phyloP scores from a whole-genome alignment of 257 asterid species.

The Petrea volubilis region DNA sequence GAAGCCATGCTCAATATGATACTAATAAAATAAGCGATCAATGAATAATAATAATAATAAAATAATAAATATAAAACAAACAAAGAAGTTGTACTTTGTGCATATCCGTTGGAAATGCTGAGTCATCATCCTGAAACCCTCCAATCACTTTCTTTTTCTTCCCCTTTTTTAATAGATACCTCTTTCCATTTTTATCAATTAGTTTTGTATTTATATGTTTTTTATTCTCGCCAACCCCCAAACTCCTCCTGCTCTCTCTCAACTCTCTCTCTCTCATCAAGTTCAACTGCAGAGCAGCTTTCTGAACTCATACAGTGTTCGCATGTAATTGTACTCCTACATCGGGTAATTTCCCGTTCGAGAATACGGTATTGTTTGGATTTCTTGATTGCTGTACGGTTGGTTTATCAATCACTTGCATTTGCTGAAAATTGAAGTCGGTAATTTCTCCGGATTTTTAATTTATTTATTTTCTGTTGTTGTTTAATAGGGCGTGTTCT shows the following conservation, averaged over 20 bases:
- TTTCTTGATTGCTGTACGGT: not conserved
- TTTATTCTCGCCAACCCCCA: not conserved
- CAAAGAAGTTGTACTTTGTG: not conserved
- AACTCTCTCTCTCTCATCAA: not conserved
- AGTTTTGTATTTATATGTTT: not conserved
- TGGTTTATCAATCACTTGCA: slow-evolving; percentile 10
- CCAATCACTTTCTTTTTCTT: not conserved
- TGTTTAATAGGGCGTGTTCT: not conserved
- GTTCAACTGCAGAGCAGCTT: slow-evolving; percentile 3
- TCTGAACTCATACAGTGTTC: not conserved
- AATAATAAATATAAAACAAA: not conserved
- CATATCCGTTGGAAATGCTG: slow-evolving; percentile 4
- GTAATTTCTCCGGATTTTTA: not conserved
- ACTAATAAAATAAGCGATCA: no score
- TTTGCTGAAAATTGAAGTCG: slow-evolving; percentile 8
- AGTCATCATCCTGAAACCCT: not conserved
- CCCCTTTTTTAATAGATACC: not conserved
- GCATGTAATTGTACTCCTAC: slow-evolving; percentile 23
- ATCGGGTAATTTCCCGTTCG: slow-evolving; percentile 9
- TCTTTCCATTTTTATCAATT: not conserved
- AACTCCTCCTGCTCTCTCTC: not conserved
- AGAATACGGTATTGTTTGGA: not conserved
- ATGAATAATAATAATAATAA: no score
- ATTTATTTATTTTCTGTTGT: not conserved
- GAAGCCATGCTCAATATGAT: no score